Evolutionary conservation across 1,284 basidiomycete species (phyloP), one percentile per base, ranked within the genome.

Genomic region (Pterulicium gracile): DNA sequence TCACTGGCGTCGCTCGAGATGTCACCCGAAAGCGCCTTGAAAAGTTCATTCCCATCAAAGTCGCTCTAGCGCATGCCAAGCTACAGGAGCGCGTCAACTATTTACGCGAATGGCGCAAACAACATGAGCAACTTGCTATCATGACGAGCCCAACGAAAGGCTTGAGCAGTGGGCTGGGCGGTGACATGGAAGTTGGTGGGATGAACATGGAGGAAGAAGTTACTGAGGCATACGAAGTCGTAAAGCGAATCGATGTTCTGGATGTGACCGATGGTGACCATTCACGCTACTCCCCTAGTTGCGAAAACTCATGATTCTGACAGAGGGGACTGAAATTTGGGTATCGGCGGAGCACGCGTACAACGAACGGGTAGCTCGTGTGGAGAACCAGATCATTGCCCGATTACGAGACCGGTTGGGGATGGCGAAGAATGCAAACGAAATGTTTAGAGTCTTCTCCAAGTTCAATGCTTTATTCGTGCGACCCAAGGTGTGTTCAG

Each of bases 201-300:
- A 88, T 93, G 68, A 91, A 96, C 57, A 97, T 97, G 93, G 91
- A 95, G 60, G 91, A 95, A 55, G 95, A 98, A 65, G 92, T 98
- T 22, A 84, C 91, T 61, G 82, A 92, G 56, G 88, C 88, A 14
- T 98, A 96, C 63, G 95, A 98, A 59, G 84, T 87, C 23, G 81
- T 98, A 58, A 98, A 97, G 72, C 81, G 88, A 54, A 92, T 97
- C 52, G 93, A 98, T 59, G 91, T 98, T 2, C 71, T 99, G 46
- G 96, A 99, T 62, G 91, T 95, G 5, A 88, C 88, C 32, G 72
- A 83, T 48, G 86, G 87, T 87, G 54, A 58, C 79, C 67, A 3
- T 4, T 4, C 22, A 12, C 12, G n/a, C 5, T 22, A 12, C 21
- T 5, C 13, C 23, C 19, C 40, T 39, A 10, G 20, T 23, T 17